A percentile compares a stretch with the other conserved stretches of the same genome.
These are phyloP conservation scores for Saksenaea vasiformis DNA, from an alignment of 371 early-diverging fungal species.

Conservation along the genomic window DNA sequence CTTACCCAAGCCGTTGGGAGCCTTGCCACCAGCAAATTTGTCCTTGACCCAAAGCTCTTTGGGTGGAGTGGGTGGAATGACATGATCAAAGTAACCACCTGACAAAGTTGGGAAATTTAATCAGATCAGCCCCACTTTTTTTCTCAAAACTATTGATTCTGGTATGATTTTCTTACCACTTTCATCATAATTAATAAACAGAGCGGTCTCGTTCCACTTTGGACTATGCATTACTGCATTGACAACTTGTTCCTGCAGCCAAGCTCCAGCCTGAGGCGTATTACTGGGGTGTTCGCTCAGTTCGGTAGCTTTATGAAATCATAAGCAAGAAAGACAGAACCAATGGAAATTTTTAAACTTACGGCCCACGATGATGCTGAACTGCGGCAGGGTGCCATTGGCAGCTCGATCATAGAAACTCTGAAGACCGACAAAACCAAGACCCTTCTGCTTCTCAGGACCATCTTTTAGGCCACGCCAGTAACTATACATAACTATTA, in stretches of 20 bases:
- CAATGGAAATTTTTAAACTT: background rate
- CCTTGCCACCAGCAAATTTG: conserved; percentile 8
- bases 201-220: conserved; percentile 24
- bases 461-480: conserved; percentile 24
- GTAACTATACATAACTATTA: conserved; percentile 2
- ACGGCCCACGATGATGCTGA: conserved; percentile 19
- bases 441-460: conserved; percentile 27
- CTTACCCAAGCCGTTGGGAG: background rate
- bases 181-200: conserved; percentile 36
- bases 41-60: conserved; percentile 19
- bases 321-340: background rate
- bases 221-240: conserved; percentile 29
- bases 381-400: conserved; percentile 26
- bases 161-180: conserved; percentile 13
- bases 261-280: conserved; percentile 33
- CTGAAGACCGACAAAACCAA: conserved; percentile 30
- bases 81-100: conserved; percentile 28
- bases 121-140: too few species aligned
- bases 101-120: background rate
- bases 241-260: conserved; percentile 32
- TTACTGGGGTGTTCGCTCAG: conserved; percentile 28
- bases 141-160: too few species aligned
- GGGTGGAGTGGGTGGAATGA: conserved; percentile 23
- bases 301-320: conserved; percentile 4
- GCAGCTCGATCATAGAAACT: conserved; percentile 26